Evolutionary conservation across 441 rosid species (phyloP).

Genomic region (Eutrema salsugineum): DNA sequence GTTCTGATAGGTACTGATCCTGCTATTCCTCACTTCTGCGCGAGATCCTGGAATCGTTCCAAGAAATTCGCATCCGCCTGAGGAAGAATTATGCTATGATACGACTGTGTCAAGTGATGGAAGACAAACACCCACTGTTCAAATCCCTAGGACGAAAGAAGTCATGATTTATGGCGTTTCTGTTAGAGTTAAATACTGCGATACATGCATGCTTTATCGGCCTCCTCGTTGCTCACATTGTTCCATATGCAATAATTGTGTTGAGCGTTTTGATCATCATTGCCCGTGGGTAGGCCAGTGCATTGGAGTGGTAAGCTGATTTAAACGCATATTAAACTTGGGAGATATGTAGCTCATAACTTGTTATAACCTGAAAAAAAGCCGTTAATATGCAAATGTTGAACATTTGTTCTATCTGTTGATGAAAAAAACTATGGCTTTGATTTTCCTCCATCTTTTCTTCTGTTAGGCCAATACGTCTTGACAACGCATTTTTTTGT

Average conservation of each 20-base stretch:
- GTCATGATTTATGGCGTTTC: conserved; percentile 63
- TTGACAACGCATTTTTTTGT: neutral
- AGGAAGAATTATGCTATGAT: conserved; percentile 74
- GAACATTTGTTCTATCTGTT: neutral
- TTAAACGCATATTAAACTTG: neutral
- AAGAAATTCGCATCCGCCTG: conserved; percentile 86
- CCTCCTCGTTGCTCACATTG: conserved; percentile 97
- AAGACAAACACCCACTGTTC: conserved; percentile 79
- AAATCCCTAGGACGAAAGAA: conserved; percentile 81
- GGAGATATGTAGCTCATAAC: neutral
- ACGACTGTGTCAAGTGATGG: conserved; percentile 61
- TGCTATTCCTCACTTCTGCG: conserved; percentile 82
- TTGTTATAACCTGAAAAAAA: neutral
- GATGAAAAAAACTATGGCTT: neutral
- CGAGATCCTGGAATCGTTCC: conserved; percentile 95
- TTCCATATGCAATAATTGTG: conserved; percentile 90
- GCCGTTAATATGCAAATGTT: neutral
- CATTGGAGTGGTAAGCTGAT: conserved; percentile 70
- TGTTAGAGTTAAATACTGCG: conserved; percentile 84
- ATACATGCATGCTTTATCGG: conserved; percentile 89
- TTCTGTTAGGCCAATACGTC: neutral
- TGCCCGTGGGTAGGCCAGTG: conserved; percentile 99
- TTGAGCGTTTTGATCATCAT: conserved; percentile 90
- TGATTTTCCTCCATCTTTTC: neutral
- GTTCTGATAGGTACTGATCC: conserved; percentile 63